Conservation (phyloP, 805 yeast species). For the Saccharomycopsis fodiens region DNA sequence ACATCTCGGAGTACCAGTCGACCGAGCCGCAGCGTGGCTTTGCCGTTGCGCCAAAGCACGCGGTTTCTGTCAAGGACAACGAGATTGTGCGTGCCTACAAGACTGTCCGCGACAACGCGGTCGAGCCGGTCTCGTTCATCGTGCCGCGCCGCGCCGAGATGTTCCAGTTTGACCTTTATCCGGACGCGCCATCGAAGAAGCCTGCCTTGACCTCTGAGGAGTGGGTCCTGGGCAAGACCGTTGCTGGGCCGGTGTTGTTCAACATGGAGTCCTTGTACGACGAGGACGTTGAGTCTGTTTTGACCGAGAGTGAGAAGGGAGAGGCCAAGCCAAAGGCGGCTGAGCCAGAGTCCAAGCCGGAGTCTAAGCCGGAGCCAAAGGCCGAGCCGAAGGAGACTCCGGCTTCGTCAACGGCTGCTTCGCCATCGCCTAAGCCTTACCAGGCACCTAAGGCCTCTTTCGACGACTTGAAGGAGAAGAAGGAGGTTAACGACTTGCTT, state of each 20-base stretch:
- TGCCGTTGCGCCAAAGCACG: slow-evolving; percentile 79
- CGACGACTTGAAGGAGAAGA: slow-evolving; percentile 41
- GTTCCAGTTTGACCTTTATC: slow-evolving; percentile 89
- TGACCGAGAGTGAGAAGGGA: slow-evolving; percentile 16
- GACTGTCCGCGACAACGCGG: slow-evolving; percentile 73
- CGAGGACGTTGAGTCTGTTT: slow-evolving; percentile 37
- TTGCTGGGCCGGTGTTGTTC: slow-evolving; percentile 76
- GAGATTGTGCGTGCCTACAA: slow-evolving; percentile 80
- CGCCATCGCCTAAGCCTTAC: slow-evolving; percentile 25
- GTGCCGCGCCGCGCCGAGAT: slow-evolving; percentile 93
- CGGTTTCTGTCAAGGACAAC: slow-evolving; percentile 71
- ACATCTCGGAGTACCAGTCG: slow-evolving; percentile 83
- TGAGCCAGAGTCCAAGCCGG: slow-evolving; percentile 12
- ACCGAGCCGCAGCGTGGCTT: slow-evolving; percentile 94
- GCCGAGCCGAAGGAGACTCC: slow-evolving; percentile 23
- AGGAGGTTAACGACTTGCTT: slow-evolving; percentile 40
- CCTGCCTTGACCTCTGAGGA: slow-evolving; percentile 77
- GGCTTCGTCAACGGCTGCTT: slow-evolving; percentile 1
- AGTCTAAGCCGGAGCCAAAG: slow-evolving; percentile 4
- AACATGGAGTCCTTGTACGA: slow-evolving; percentile 73
- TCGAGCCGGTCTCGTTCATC: slow-evolving; percentile 87
- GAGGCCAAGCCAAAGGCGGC: slow-evolving; percentile 9
- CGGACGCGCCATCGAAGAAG: slow-evolving; percentile 75
- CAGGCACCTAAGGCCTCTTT: slow-evolving; percentile 36
- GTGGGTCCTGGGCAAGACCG: slow-evolving; percentile 70